These are phyloP conservation scores for Cronartium ribicola DNA, from an alignment of 1,284 basidiomycete species.

Conservation along the genomic window DNA sequence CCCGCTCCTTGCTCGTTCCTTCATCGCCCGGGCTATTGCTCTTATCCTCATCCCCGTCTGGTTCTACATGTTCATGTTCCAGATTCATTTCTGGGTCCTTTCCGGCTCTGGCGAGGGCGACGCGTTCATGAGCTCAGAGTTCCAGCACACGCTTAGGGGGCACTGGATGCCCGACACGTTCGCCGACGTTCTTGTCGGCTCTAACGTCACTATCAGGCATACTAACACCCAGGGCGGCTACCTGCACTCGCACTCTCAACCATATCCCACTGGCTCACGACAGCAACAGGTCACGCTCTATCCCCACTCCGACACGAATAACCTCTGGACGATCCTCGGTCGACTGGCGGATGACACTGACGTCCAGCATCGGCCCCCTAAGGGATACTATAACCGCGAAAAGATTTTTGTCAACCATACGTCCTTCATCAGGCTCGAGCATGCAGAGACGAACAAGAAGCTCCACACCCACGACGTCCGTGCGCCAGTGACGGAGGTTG, in stretches of 20 bases:
- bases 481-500: slow-evolving; percentile 93
- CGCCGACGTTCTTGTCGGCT: slow-evolving; percentile 84
- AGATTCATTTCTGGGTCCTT: slow-evolving; percentile 86
- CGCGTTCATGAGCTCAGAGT: slow-evolving; percentile 97
- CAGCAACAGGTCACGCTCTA: slow-evolving; percentile 98
- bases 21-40: slow-evolving; percentile 79
- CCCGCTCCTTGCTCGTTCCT: slow-evolving; percentile 72
- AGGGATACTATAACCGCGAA: slow-evolving; percentile 43
- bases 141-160: slow-evolving; percentile 92
- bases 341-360: slow-evolving; percentile 56
- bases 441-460: slow-evolving; percentile 73
- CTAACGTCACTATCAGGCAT: slow-evolving; percentile 76
- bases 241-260: slow-evolving; percentile 86
- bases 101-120: slow-evolving; percentile 90
- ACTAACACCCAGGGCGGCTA: slow-evolving; percentile 96
- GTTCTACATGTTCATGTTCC: slow-evolving; percentile 95
- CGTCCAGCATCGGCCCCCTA: slow-evolving; percentile 1
- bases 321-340: slow-evolving; percentile 71
- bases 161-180: slow-evolving; percentile 87
- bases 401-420: slow-evolving; percentile 58
- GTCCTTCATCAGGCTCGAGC: slow-evolving; percentile 74
- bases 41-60: slow-evolving; percentile 75
- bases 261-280: slow-evolving; percentile 66
- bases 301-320: slow-evolving; percentile 89
- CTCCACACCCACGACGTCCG: slow-evolving; percentile 92